Evolutionary conservation across 495 filamentous ascomycete species (phyloP).

Genomic region (Penicillium psychrofluorescens): DNA sequence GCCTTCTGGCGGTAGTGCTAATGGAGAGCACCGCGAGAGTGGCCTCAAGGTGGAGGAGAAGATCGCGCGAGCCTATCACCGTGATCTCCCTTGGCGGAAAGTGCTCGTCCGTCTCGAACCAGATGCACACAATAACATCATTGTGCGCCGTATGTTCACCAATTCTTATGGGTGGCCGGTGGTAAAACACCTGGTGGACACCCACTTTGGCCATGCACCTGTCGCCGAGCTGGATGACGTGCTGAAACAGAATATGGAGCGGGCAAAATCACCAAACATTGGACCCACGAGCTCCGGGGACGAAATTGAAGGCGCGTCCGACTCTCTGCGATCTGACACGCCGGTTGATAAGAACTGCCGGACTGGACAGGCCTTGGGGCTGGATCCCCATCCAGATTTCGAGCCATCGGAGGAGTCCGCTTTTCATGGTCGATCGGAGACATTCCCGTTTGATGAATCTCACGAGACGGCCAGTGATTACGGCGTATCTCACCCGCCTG

Average conservation of each 20-base stretch:
- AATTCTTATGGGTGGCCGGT: slow-evolving; percentile 99
- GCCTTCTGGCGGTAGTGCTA: slow-evolving; percentile 5
- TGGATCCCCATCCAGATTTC: too few species aligned
- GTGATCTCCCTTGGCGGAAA: slow-evolving; percentile 86
- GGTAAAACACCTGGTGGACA: slow-evolving; percentile 85
- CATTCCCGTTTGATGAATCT: slow-evolving; percentile 2
- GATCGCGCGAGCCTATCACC: slow-evolving; percentile 91
- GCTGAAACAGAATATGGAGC: slow-evolving; percentile 38
- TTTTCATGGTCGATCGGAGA: slow-evolving; percentile 7
- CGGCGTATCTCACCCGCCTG: slow-evolving; percentile 3
- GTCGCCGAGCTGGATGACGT: slow-evolving; percentile 54
- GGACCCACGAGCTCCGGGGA: slow-evolving; percentile 36
- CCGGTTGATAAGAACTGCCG: not conserved
- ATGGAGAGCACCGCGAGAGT: slow-evolving; percentile 21
- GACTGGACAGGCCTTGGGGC: too few species aligned
- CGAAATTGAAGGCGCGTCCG: slow-evolving; percentile 25
- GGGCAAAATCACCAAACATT: slow-evolving; percentile 37
- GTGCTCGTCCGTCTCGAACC: slow-evolving; percentile 92
- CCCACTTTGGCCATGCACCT: slow-evolving; percentile 73
- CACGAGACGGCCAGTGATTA: slow-evolving; percentile 6
- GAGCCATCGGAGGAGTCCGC: too few species aligned
- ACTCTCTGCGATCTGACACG: slow-evolving; percentile 6
- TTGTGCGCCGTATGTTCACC: slow-evolving; percentile 89
- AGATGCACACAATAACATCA: slow-evolving; percentile 97
- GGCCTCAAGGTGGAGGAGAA: slow-evolving; percentile 92